phyloP scores from a whole-genome alignment of 345 rosid species.

The Gossypium turneri region DNA sequence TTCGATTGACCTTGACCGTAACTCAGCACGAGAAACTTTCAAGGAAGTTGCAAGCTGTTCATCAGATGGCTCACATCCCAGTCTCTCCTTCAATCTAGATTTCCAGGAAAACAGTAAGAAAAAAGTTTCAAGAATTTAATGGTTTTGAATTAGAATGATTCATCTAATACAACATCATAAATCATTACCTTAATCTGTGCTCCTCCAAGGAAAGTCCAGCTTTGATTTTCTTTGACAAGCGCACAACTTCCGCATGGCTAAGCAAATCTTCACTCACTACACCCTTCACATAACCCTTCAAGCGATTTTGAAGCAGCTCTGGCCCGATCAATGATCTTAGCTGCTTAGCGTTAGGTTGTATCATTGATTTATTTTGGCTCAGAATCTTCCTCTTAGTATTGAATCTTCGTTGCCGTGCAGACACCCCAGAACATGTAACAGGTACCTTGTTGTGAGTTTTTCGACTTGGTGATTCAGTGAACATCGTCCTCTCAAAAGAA shows the following conservation, averaged over 20 bases:
- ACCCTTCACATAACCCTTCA: constrained; percentile 82
- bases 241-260: constrained; percentile 74
- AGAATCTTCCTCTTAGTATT: constrained; percentile 42
- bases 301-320: constrained; percentile 53
- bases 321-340: constrained; percentile 43
- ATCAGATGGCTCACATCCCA: constrained; percentile 88
- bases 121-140: background rate
- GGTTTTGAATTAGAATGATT: background rate
- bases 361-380: constrained; percentile 29
- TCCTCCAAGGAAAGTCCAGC: constrained; percentile 77
- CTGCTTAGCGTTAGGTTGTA: constrained; percentile 33
- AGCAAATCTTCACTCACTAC: constrained; percentile 66
- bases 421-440: constrained; percentile 64
- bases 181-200: constrained; percentile 62
- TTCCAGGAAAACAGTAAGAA: constrained; percentile 1
- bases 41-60: constrained; percentile 77
- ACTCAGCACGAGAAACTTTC: constrained; percentile 66
- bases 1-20: constrained; percentile 62
- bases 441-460: constrained; percentile 43
- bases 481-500: constrained; percentile 49
- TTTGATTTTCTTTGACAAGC: constrained; percentile 67
- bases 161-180: background rate
- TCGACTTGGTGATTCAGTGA: constrained; percentile 28
- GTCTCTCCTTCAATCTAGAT: constrained; percentile 34
- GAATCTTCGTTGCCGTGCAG: constrained; percentile 79